phyloP scores from a whole-genome alignment of 2,329 filamentous ascomycete genomes.

The Teratosphaeria nubilosa region DNA sequence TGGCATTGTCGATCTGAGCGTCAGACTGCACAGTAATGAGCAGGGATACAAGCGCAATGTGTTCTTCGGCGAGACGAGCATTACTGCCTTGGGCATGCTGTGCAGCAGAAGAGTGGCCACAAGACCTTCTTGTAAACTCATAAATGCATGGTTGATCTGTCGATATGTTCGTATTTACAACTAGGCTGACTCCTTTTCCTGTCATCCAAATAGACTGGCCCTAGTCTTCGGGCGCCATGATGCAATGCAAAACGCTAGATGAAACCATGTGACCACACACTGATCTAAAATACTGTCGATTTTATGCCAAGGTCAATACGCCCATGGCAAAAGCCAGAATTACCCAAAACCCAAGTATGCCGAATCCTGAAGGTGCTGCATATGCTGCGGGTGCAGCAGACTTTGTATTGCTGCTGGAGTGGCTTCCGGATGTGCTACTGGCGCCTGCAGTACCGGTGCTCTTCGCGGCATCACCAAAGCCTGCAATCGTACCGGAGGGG shows the following conservation, averaged over 20 bases:
- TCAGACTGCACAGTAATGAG: no score
- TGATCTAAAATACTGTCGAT: background rate
- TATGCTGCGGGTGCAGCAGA: background rate
- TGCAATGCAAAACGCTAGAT: background rate
- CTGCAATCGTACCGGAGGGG: background rate
- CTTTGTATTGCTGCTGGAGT: background rate
- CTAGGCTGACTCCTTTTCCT: background rate
- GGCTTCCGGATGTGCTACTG: background rate
- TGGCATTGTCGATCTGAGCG: no score
- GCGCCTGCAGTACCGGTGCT: background rate
- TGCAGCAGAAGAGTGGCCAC: background rate
- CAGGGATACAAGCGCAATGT: no score
- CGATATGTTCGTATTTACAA: background rate
- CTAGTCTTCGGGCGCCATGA: background rate
- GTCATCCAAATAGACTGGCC: background rate
- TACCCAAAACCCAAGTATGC: background rate
- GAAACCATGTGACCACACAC: background rate
- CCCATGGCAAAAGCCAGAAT: background rate
- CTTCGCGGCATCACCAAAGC: background rate
- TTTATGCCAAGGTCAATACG: background rate
- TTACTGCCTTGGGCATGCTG: no score
- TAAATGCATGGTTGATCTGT: background rate
- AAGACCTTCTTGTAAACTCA: background rate
- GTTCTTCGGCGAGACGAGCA: no score
- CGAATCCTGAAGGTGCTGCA: background rate